Conservation (phyloP, 768 basidiomycete species). For the Chlorophyllum brunneum region DNA sequence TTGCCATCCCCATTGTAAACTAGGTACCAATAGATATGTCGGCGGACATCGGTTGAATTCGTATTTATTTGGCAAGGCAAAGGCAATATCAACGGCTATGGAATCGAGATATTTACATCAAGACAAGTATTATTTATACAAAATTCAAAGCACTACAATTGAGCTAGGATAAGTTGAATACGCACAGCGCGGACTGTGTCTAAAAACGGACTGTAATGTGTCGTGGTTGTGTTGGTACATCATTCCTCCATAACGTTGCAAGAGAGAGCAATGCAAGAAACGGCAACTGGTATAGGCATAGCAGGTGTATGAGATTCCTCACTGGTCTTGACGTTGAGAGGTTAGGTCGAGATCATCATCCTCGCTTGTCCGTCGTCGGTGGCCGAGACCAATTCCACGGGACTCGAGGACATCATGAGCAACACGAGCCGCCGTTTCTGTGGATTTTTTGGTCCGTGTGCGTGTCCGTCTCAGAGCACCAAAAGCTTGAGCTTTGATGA, state of each 20-base stretch:
- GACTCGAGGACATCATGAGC: constrained; percentile 82
- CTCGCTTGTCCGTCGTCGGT: constrained; percentile 6
- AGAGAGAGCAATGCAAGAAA: not conserved
- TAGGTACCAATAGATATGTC: not conserved
- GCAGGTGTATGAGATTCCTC: not conserved
- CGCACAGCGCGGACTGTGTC: not conserved
- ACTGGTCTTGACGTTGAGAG: not conserved
- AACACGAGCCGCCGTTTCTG: constrained; percentile 67
- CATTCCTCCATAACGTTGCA: constrained; percentile 10
- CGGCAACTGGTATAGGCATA: not conserved
- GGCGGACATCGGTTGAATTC: not conserved
- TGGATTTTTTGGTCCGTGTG: constrained; percentile 64
- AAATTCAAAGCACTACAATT: constrained; percentile 2
- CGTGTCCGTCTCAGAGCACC: constrained; percentile 80
- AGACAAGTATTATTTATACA: constrained; percentile 11
- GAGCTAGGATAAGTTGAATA: constrained; percentile 8
- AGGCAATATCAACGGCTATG: not conserved
- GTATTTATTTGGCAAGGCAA: not conserved
- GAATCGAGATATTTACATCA: constrained; percentile 9
- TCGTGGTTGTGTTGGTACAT: constrained; percentile 9
- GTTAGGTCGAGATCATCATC: constrained; percentile 46
- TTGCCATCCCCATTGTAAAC: constrained; percentile 22
- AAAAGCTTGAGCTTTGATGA: constrained; percentile 89
- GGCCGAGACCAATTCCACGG: constrained; percentile 53
- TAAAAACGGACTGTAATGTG: not conserved